Conservation (phyloP, 2,329 filamentous ascomycete species). For the Thelonectria rubi region DNA sequence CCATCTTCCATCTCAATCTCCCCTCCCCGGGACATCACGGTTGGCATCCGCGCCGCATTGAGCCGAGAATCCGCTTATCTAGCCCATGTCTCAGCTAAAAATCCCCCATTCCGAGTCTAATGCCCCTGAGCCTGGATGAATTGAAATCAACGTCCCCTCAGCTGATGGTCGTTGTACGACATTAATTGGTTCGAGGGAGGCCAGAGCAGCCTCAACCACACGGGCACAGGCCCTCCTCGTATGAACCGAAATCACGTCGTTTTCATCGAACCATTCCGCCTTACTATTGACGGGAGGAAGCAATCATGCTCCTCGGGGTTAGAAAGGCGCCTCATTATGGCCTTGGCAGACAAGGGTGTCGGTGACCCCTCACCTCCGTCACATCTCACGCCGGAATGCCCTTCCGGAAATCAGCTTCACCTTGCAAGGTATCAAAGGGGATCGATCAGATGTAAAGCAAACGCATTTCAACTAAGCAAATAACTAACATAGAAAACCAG, state of each 20-base stretch:
- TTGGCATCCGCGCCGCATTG: background rate
- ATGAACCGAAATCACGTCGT: background rate
- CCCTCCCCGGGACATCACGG: too few relatives aligned
- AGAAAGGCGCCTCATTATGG: background rate
- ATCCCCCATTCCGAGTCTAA: background rate
- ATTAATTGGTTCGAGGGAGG: background rate
- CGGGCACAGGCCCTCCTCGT: constrained; percentile 11
- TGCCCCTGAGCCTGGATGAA: background rate
- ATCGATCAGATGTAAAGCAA: background rate
- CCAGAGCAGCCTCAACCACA: background rate
- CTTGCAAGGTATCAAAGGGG: background rate
- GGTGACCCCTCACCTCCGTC: too few relatives aligned
- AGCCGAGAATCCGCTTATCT: background rate
- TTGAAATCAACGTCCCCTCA: background rate
- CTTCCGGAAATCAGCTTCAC: background rate
- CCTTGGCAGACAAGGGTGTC: too few relatives aligned
- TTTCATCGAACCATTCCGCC: constrained; percentile 1
- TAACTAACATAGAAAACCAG: constrained; percentile 16
- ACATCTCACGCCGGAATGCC: too few relatives aligned
- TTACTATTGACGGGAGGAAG: background rate
- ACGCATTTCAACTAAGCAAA: background rate
- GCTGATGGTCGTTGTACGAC: constrained; percentile 14
- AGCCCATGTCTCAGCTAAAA: background rate
- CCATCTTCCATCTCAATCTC: too few relatives aligned
- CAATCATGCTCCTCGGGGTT: background rate